phyloP scores from a whole-genome alignment of 768 basidiomycete species.

The Pisolithus orientalis region DNA sequence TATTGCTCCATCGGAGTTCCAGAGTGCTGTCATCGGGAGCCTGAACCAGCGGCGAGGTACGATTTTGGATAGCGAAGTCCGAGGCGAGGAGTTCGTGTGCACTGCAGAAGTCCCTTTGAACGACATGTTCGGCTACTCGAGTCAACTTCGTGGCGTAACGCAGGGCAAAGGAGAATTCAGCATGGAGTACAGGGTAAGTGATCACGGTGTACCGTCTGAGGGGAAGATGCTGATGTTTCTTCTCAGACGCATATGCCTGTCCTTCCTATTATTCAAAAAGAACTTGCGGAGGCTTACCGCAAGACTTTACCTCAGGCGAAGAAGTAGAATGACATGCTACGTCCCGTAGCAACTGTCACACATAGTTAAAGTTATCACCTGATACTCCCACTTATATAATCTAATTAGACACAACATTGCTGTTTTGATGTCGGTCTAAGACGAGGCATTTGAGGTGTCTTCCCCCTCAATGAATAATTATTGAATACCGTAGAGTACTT shows the following conservation, averaged over 20 bases:
- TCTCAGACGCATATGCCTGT: constrained; percentile 74
- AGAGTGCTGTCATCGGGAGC: constrained; percentile 90
- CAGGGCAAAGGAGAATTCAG: constrained; percentile 94
- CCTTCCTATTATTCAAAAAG: constrained; percentile 78
- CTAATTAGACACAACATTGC: too few relatives aligned
- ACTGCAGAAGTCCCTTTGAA: constrained; percentile 90
- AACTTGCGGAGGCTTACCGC: constrained; percentile 81
- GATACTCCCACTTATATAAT: too few relatives aligned
- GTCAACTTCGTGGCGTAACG: constrained; percentile 85
- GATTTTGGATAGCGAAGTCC: constrained; percentile 92
- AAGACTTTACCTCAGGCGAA: constrained; percentile 67
- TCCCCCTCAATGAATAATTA: too few relatives aligned
- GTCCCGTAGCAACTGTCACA: too few relatives aligned
- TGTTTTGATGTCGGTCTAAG: too few relatives aligned
- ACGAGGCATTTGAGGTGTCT: too few relatives aligned
- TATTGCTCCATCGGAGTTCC: constrained; percentile 93
- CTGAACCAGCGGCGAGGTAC: constrained; percentile 89
- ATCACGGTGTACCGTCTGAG: not conserved
- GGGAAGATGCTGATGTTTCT: not conserved
- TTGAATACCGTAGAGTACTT: too few relatives aligned
- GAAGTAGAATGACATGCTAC: constrained; percentile 43
- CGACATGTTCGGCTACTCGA: constrained; percentile 98
- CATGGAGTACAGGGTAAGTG: constrained; percentile 69
- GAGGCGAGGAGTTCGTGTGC: constrained; percentile 94
- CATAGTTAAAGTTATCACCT: not conserved